Conservation (phyloP, 1,284 basidiomycete species). For the Golubevia sp. region DNA sequence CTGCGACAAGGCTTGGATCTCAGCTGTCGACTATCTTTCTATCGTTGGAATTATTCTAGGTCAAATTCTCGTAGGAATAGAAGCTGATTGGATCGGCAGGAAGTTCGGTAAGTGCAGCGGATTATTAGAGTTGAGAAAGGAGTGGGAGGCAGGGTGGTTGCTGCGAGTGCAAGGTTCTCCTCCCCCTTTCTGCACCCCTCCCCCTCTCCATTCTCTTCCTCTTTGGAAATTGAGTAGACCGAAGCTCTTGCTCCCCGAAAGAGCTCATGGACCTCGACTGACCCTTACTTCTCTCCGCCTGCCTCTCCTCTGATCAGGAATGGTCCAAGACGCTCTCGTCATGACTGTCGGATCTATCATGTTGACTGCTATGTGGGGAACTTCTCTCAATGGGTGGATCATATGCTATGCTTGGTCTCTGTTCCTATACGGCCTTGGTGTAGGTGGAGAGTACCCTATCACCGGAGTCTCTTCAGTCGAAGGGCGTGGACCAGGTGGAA, state of each 20-base stretch:
- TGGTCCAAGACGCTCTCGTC: conserved; percentile 61
- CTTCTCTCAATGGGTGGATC: conserved; percentile 66
- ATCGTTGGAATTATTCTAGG: conserved; percentile 67
- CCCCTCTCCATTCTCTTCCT: no score
- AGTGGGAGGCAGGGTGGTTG: no score
- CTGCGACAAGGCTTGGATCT: conserved; percentile 65
- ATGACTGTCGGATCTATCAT: conserved; percentile 65
- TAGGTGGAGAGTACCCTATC: conserved; percentile 11
- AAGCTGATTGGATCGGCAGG: conserved; percentile 68
- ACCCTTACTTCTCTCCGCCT: conserved; percentile 8
- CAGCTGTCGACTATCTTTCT: conserved; percentile 64
- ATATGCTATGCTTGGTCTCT: conserved; percentile 65
- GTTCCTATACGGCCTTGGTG: conserved; percentile 65
- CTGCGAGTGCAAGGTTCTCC: no score
- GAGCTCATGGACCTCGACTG: conserved; percentile 63
- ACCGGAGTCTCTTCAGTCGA: conserved; percentile 62
- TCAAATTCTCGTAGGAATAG: conserved; percentile 67
- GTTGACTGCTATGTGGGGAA: conserved; percentile 67
- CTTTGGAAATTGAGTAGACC: no score
- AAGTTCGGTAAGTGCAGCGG: conserved; percentile 66
- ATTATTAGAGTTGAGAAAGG: no score
- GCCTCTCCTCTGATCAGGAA: conserved; percentile 8
- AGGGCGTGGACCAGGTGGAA: conserved; percentile 58
- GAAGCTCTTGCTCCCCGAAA: no score
- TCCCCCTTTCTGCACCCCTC: no score